Conservation (phyloP, 257 asterid species). For the Cynanchum wilfordii region DNA sequence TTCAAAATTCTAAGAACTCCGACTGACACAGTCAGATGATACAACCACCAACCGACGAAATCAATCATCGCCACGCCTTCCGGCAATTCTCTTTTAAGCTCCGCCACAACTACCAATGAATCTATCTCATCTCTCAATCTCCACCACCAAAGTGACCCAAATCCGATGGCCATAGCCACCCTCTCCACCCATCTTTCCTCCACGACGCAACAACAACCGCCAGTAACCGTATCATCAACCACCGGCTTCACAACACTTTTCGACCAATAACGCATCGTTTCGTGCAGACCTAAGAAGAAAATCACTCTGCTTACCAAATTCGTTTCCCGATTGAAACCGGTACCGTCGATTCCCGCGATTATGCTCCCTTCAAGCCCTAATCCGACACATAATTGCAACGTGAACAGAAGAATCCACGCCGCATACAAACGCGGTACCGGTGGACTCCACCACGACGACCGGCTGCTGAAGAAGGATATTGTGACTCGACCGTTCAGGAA, state of each 20-base stretch:
- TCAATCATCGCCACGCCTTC: slow-evolving; percentile 48
- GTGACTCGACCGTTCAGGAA: slow-evolving; percentile 22
- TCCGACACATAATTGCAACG: slow-evolving; percentile 51
- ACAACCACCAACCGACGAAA: slow-evolving; percentile 67
- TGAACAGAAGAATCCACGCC: slow-evolving; percentile 50
- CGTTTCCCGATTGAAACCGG: slow-evolving; percentile 31
- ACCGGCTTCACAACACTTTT: slow-evolving; percentile 58
- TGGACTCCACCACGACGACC: slow-evolving; percentile 1
- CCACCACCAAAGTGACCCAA: slow-evolving; percentile 82
- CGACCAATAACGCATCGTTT: slow-evolving; percentile 62
- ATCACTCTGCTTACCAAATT: slow-evolving; percentile 29
- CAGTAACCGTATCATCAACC: slow-evolving; percentile 65
- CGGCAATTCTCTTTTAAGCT: slow-evolving; percentile 43
- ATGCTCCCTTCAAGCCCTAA: slow-evolving; percentile 78
- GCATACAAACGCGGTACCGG: slow-evolving; percentile 20
- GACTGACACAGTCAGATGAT: slow-evolving; percentile 48
- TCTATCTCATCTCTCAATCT: slow-evolving; percentile 79
- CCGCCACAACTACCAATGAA: slow-evolving; percentile 54
- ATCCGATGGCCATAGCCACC: slow-evolving; percentile 45
- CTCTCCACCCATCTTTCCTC: slow-evolving; percentile 51
- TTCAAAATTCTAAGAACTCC: slow-evolving; percentile 47
- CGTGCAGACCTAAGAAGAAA: slow-evolving; percentile 68
- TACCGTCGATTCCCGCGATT: slow-evolving; percentile 49
- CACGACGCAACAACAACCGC: slow-evolving; percentile 17
- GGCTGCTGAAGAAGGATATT: background rate